Base-by-base conservation (phyloP, 2,329 filamentous ascomycete species). In the Coniochaeta sp. region DNA sequence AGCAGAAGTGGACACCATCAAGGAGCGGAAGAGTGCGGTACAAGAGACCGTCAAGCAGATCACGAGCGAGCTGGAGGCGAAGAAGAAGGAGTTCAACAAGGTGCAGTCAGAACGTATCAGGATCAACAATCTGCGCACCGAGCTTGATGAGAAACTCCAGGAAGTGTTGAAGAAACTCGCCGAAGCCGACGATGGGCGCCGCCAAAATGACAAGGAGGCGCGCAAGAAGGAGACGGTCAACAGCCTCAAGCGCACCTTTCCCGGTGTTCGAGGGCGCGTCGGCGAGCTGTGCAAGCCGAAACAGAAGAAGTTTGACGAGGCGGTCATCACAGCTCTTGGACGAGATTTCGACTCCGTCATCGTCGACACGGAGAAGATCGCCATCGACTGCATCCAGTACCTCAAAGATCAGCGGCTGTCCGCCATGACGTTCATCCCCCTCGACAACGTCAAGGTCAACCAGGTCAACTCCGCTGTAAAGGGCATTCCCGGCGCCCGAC, bases 371-470 rank as follows among this genome's bases (percentile, higher is more conserved):
- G 92, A 98, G 74, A 96, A 95, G 76, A 95, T 90, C 1, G 95
- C 91, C 30, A 88, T 92, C 61, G 92, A 97, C 67, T 99, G 95
- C 72, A 95, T 99, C 60, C 87, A 95, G 66, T 96, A 96, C 69
- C 84, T 99, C 61, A 95, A 95, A 67, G 91, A 96, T 65, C 91
- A 97, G 71, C 87, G 91, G 60, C 88, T 90, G 59, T 85, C 89
- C 7, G 91, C 93, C 61, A 91, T 95, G 75, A 97, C 91, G 1
- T 98, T 99, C 73, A 93, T 98, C 64, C 95, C 95, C 1, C 81
- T 99, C 19, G 95, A 99, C 78, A 97, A 96, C 58, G 96, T 99
- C 72, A 96, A 98, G 70, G 93, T 97, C 70, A 93, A 91, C 72
- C 87, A 91, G 12, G 85, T 95, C 61, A 96, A 96, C 71, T 90